These are phyloP conservation scores for Trypanosoma conorhini DNA, from an alignment of 208 protist species.

Conservation along the genomic window DNA sequence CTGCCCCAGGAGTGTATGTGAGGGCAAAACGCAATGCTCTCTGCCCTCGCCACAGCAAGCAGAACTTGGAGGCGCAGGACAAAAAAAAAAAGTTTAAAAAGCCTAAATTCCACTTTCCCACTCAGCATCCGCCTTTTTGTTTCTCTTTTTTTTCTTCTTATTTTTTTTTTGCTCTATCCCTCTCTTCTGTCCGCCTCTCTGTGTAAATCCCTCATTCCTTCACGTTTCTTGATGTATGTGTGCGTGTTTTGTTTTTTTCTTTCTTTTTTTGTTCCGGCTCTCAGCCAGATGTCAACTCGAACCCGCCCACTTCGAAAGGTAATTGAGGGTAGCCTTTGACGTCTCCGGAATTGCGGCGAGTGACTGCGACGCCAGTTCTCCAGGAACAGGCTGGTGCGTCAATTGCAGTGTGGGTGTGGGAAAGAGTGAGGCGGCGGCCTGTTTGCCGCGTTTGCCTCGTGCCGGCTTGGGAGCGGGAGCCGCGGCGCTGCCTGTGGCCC, in stretches of 20 bases:
- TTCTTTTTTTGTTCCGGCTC: slow-evolving; percentile 2
- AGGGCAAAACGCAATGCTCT: background rate
- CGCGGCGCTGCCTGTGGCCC: background rate
- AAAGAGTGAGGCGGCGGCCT: background rate
- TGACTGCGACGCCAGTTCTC: background rate
- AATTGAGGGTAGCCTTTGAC: background rate
- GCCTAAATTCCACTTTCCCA: background rate
- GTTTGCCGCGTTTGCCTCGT: slow-evolving; percentile 12
- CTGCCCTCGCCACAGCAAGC: background rate
- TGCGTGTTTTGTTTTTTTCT: no score
- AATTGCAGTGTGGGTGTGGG: slow-evolving; percentile 18
- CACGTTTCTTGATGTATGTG: background rate
- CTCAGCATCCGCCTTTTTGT: background rate
- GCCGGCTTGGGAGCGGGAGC: slow-evolving; percentile 8
- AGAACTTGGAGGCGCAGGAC: background rate
- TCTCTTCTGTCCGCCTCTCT: background rate
- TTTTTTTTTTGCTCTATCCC: background rate
- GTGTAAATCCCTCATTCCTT: background rate
- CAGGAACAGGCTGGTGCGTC: slow-evolving; percentile 20
- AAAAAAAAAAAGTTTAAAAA: background rate
- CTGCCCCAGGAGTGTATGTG: background rate
- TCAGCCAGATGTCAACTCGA: slow-evolving; percentile 8
- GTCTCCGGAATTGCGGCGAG: background rate
- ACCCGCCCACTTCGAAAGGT: slow-evolving; percentile 18
- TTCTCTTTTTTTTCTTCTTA: background rate